A percentile compares a stretch with the other conserved stretches of the same genome.
These are phyloP conservation scores for Rhodamnia rubescens DNA, from an alignment of 345 rosid species.

Conservation along the genomic window DNA sequence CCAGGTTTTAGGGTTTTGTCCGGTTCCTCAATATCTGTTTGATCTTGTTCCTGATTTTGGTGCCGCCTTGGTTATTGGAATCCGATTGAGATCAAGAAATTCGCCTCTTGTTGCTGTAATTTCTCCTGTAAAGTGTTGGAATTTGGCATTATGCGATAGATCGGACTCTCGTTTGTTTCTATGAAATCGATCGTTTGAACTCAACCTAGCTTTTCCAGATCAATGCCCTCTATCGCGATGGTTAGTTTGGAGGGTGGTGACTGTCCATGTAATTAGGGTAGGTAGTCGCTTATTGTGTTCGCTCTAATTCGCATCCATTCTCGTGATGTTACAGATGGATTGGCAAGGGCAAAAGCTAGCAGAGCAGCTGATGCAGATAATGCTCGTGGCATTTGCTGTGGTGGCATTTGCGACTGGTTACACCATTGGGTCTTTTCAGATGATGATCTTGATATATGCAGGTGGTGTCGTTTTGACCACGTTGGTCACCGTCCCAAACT, in stretches of 20 bases:
- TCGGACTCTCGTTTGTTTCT: background rate
- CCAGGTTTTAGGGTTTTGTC: background rate
- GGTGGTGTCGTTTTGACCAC: slow-evolving; percentile 69
- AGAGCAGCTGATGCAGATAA: slow-evolving; percentile 85
- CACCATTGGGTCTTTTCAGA: slow-evolving; percentile 51
- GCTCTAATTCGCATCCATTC: background rate
- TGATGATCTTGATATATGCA: slow-evolving; percentile 61
- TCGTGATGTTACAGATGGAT: slow-evolving; percentile 39
- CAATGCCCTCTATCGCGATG: background rate
- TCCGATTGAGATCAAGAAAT: background rate
- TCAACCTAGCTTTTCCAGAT: background rate
- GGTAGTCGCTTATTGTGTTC: background rate
- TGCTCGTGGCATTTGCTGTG: slow-evolving; percentile 55
- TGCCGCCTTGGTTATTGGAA: background rate
- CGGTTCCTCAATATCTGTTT: too few species aligned
- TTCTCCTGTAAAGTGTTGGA: background rate
- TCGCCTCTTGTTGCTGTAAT: background rate
- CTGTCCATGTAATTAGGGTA: background rate
- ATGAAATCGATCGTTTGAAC: background rate
- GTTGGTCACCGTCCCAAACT: slow-evolving; percentile 68
- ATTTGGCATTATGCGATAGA: too few species aligned
- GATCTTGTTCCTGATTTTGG: background rate
- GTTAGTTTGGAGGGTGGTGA: background rate
- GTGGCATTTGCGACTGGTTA: slow-evolving; percentile 46
- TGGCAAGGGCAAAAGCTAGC: slow-evolving; percentile 97